Evolutionary conservation across 495 filamentous ascomycete genomes (phyloP).

Genomic region (Wilcoxina mikolae): DNA sequence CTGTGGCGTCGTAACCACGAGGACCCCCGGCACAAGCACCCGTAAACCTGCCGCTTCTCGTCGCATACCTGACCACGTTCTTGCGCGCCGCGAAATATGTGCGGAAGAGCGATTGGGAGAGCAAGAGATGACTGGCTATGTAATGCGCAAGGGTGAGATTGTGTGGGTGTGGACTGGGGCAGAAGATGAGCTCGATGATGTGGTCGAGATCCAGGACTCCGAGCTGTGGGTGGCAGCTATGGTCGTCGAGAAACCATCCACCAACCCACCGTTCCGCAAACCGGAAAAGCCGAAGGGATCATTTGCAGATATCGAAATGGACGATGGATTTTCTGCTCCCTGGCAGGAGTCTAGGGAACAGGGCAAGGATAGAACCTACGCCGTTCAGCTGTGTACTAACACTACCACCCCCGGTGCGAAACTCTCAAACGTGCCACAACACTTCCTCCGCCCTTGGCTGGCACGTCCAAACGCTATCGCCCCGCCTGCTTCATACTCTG

Average conservation of each 20-base stretch:
- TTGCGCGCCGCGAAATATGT: slow-evolving; percentile 4
- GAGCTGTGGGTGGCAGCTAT: slow-evolving; percentile 16
- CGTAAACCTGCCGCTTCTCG: neutral
- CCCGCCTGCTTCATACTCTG: neutral
- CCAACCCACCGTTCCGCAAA: neutral
- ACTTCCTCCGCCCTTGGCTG: slow-evolving; percentile 20
- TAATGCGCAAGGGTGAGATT: slow-evolving; percentile 23
- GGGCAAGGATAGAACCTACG: slow-evolving; percentile 6
- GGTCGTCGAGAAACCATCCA: slow-evolving; percentile 12
- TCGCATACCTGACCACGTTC: neutral
- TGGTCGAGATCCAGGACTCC: neutral
- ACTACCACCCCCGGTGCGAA: slow-evolving; percentile 9
- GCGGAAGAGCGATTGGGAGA: slow-evolving; percentile 22
- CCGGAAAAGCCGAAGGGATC: neutral
- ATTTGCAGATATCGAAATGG: slow-evolving; percentile 12
- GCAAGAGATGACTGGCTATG: slow-evolving; percentile 24
- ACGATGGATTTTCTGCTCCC: slow-evolving; percentile 12
- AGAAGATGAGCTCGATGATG: slow-evolving; percentile 12
- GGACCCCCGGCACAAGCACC: neutral
- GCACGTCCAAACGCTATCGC: slow-evolving; percentile 9
- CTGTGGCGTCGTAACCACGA: neutral
- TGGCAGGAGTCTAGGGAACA: neutral
- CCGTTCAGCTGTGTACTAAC: slow-evolving; percentile 16
- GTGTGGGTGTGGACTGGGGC: slow-evolving; percentile 24
- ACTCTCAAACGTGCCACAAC: slow-evolving; percentile 11